These are phyloP conservation scores for Leccinum pellstonianum DNA, from an alignment of 768 basidiomycete genomes.

Conservation along the genomic window DNA sequence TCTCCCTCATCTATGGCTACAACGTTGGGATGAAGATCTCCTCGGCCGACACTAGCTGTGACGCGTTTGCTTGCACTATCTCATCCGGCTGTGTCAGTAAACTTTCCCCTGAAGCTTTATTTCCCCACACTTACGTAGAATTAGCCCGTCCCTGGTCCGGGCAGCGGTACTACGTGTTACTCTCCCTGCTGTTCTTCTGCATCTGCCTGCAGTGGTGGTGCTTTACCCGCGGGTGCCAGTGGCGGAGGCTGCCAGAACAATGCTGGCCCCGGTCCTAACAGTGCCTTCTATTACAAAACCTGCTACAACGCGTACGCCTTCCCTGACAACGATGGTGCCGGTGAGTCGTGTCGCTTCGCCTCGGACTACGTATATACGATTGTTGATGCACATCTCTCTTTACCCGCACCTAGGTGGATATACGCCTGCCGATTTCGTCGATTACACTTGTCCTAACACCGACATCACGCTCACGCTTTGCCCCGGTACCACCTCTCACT, in stretches of 20 bases:
- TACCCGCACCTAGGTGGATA: background rate
- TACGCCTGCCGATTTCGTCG: conserved; percentile 29
- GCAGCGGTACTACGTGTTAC: conserved; percentile 25
- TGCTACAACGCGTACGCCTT: conserved; percentile 35
- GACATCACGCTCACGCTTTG: conserved; percentile 32
- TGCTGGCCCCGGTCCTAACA: conserved; percentile 32
- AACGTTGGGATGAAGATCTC: conserved; percentile 37
- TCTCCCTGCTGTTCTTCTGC: conserved; percentile 32
- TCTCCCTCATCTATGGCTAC: conserved; percentile 35
- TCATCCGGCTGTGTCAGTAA: conserved; percentile 31
- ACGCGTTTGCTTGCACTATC: conserved; percentile 32
- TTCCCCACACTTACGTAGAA: conserved; percentile 1
- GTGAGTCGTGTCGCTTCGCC: conserved; percentile 13
- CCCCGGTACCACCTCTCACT: conserved; percentile 10
- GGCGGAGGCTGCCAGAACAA: conserved; percentile 30
- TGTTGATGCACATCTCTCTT: conserved; percentile 1
- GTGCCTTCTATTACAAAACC: conserved; percentile 27
- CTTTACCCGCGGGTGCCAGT: conserved; percentile 24
- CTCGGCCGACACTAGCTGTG: conserved; percentile 25
- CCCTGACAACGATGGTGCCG: conserved; percentile 33
- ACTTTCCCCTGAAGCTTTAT: background rate
- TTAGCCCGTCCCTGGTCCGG: conserved; percentile 32
- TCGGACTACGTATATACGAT: background rate
- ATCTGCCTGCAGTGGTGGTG: conserved; percentile 28
- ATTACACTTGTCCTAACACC: conserved; percentile 28